Evolutionary conservation across 331 rosid genomes (phyloP).

Genomic region (Rosa hybrid): DNA sequence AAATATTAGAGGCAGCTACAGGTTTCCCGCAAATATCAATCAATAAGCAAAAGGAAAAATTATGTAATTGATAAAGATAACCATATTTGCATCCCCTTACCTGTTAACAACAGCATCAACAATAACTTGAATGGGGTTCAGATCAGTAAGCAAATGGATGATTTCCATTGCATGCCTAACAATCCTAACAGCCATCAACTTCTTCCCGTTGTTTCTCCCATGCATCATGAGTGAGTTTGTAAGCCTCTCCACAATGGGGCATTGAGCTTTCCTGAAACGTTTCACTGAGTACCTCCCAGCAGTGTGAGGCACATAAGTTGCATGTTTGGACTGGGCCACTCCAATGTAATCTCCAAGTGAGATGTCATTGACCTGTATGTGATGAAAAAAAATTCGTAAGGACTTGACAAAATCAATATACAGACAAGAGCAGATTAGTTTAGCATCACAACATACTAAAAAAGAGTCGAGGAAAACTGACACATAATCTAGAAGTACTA

Average conservation of each 20-base stretch:
- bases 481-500: not conserved
- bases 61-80: not conserved
- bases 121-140: constrained; percentile 62
- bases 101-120: constrained; percentile 66
- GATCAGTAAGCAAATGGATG: constrained; percentile 61
- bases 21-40: not conserved
- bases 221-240: constrained; percentile 74
- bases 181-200: constrained; percentile 55
- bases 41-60: not conserved
- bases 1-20: not conserved
- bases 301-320: constrained; percentile 62
- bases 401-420: not conserved
- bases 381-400: not conserved
- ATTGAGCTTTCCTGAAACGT: constrained; percentile 63
- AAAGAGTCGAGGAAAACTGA: not conserved
- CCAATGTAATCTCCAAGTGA: constrained; percentile 50
- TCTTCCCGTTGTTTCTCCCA: constrained; percentile 63
- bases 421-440: not conserved
- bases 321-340: constrained; percentile 49
- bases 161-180: constrained; percentile 58
- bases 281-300: constrained; percentile 64
- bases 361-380: constrained; percentile 41
- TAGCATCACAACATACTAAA: not conserved
- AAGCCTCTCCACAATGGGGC: constrained; percentile 67
- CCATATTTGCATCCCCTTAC: constrained; percentile 14